Conservation (phyloP, 371 early-diverging fungal species). For the Mortierella polycephala region DNA sequence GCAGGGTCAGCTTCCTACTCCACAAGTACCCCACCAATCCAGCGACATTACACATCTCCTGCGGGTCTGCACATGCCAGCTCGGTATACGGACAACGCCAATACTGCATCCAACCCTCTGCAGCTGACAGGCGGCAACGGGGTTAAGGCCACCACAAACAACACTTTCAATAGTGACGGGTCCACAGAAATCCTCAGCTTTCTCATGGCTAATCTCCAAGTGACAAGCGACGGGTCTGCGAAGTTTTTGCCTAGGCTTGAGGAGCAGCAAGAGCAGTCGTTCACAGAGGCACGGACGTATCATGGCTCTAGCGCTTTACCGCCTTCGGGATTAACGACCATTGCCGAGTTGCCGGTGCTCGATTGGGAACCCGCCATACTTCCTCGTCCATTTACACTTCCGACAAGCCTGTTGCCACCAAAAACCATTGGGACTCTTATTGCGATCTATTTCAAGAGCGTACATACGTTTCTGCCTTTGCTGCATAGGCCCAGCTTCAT, state of each 20-base stretch:
- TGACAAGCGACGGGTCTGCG: slow-evolving; percentile 31
- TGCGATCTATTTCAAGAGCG: slow-evolving; percentile 37
- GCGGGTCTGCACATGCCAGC: no score
- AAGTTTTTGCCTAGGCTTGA: slow-evolving; percentile 23
- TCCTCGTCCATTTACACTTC: slow-evolving; percentile 29
- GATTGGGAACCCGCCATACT: slow-evolving; percentile 33
- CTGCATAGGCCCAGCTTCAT: slow-evolving; percentile 34
- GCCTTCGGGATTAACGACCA: neutral
- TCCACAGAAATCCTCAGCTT: slow-evolving; percentile 6
- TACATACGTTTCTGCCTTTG: slow-evolving; percentile 40
- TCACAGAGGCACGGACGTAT: slow-evolving; percentile 12
- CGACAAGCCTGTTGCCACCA: slow-evolving; percentile 15
- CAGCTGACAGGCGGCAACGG: slow-evolving; percentile 1
- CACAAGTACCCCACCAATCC: no score
- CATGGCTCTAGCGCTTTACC: neutral
- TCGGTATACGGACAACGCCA: no score
- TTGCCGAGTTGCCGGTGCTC: slow-evolving; percentile 1
- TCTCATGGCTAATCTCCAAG: slow-evolving; percentile 26
- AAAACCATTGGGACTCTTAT: slow-evolving; percentile 21
- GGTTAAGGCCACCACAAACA: neutral
- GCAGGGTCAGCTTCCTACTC: no score
- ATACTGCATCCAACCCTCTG: neutral
- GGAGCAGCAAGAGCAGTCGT: slow-evolving; percentile 16
- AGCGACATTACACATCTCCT: no score
- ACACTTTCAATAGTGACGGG: neutral